phyloP scores from a whole-genome alignment of 805 yeast species.

The Saccharomycodes ludwigii region DNA sequence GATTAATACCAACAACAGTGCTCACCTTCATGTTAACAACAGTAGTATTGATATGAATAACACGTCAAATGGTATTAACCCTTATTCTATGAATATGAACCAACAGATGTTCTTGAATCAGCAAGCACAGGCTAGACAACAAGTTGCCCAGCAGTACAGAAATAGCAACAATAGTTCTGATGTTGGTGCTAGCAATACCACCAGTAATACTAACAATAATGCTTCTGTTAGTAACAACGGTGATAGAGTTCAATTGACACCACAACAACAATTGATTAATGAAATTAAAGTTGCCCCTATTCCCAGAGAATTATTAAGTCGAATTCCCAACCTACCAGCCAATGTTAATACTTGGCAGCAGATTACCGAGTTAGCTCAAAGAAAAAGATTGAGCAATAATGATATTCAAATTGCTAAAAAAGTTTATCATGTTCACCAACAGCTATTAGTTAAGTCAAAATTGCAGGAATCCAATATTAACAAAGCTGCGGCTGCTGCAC shows the following conservation, averaged over 20 bases:
- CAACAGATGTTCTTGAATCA: constrained; percentile 31
- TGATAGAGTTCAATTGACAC: constrained; percentile 13
- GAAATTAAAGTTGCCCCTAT: constrained; percentile 56
- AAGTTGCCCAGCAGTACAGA: constrained; percentile 34
- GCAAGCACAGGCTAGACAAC: constrained; percentile 41
- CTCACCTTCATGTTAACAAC: no score
- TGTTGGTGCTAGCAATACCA: constrained; percentile 11
- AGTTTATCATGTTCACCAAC: constrained; percentile 56
- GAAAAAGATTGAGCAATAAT: constrained; percentile 45
- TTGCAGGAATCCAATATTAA: constrained; percentile 28
- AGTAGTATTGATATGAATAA: constrained; percentile 12
- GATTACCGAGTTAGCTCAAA: constrained; percentile 49
- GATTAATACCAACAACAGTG: constrained; percentile 13
- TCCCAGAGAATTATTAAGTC: constrained; percentile 51
- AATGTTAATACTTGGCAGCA: constrained; percentile 74
- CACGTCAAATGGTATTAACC: constrained; percentile 5
- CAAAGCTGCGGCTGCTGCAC: constrained; percentile 1
- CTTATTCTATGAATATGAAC: constrained; percentile 18
- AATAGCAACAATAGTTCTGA: constrained; percentile 7
- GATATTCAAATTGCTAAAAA: constrained; percentile 49
- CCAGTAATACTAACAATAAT: constrained; percentile 16
- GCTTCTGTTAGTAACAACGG: constrained; percentile 14
- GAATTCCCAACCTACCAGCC: constrained; percentile 67
- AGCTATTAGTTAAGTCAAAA: constrained; percentile 35
- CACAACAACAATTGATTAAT: constrained; percentile 27